Conservation (phyloP, 1,284 basidiomycete species). For the Rhodotorula sp. region DNA sequence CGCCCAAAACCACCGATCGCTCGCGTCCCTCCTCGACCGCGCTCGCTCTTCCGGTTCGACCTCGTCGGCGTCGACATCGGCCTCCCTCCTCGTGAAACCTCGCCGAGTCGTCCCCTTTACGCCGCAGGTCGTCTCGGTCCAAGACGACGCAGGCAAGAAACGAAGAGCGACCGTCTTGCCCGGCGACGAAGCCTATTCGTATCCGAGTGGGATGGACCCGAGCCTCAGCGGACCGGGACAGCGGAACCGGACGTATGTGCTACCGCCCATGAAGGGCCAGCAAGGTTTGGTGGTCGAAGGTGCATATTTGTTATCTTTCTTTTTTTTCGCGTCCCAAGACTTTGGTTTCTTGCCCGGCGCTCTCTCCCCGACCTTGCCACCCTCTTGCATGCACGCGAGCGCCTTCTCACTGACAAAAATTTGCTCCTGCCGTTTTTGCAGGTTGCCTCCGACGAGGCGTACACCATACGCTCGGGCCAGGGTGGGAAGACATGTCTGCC, state of each 20-base stretch:
- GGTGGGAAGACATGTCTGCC: slow-evolving; percentile 35
- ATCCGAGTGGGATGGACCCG: neutral
- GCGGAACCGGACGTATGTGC: slow-evolving; percentile 29
- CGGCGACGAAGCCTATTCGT: slow-evolving; percentile 26
- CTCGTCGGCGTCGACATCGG: neutral
- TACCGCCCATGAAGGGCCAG: slow-evolving; percentile 22
- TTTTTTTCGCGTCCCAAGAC: neutral
- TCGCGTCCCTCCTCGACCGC: slow-evolving; percentile 2
- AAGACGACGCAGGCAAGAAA: slow-evolving; percentile 2
- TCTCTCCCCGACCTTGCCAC: no score
- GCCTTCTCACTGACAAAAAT: neutral
- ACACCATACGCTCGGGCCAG: slow-evolving; percentile 11
- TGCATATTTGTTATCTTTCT: no score
- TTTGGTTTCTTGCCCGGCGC: no score
- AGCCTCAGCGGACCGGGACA: neutral
- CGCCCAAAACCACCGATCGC: slow-evolving; percentile 16
- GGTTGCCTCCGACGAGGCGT: slow-evolving; percentile 16
- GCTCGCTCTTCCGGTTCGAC: neutral
- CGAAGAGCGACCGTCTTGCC: slow-evolving; percentile 28
- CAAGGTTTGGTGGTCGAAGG: slow-evolving; percentile 31
- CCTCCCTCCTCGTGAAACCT: neutral
- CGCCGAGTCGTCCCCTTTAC: slow-evolving; percentile 7
- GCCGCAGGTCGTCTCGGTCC: slow-evolving; percentile 2
- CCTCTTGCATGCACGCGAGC: no score
- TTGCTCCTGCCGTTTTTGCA: neutral